Evolutionary conservation across 257 asterid species (phyloP), one percentile per base, ranked within the genome.

Genomic region (Fraxinus americana): DNA sequence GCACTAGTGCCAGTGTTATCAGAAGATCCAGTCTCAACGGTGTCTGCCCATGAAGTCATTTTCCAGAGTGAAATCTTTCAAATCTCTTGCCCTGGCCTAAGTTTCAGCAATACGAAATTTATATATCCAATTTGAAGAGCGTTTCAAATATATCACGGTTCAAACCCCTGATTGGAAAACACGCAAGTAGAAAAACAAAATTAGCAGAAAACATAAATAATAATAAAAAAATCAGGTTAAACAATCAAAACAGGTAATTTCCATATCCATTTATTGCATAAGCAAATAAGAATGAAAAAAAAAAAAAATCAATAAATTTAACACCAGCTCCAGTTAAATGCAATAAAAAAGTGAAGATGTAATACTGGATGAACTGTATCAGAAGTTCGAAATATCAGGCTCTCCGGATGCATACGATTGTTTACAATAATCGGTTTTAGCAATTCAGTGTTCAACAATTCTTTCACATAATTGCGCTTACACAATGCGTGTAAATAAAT

Each of bases 41-140:
- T 88, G 78, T 93, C 98, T 75, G 98, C 98, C 98, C 98, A 93
- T 10, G 98, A 91, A 84, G 74, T 91, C 94, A 86, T 92, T 77
- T 65, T 82, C 34, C 67, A 73, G 80, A 77, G 67, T 12, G 2
- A 25, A 23, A 27, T 4, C 69, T 63, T 63, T 63, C 25, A 61
- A 61, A 9, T n/a, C 48, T 23, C 43, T 68, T 34, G 16, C 45
- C 75, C 29, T 14, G 4, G 32, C 34, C 69, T 63, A 25, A 63
- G 12, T 11, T 63, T 63, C 69, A 63, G 69, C 69, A 63, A 63
- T 63, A 25, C 4, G 7, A 27, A 23, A 23, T 23, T 63, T 2
- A 25, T 35, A 63, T 32, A 63, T 25, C 69, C 32, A 63, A 63
- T 63, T 54, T 63, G 69, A 12, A 63, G 19, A 25, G 69, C 34